Evolutionary conservation across 2,329 filamentous ascomycete species (phyloP), one percentile per base, ranked within the genome.

Genomic region (Penicillium rolfsii): DNA sequence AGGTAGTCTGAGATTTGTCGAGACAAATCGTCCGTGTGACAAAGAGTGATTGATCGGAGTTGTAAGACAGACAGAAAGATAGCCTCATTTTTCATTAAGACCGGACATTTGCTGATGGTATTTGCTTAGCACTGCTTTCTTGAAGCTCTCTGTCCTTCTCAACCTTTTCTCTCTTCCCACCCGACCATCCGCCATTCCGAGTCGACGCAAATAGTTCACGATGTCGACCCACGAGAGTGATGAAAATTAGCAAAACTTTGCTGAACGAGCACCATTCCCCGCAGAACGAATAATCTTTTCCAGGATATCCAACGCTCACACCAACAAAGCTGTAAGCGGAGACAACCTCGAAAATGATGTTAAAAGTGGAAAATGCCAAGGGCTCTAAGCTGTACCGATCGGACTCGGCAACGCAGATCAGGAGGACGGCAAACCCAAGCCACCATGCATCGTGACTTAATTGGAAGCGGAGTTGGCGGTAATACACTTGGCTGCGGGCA

Each of bases 361-460:
- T 87, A 71, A 88, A 88, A 3, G 86, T 82, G 26, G 83, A 84
- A 71, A 82, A 88, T 6, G 65, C 36, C 73, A 82, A 72, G 0
- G 85, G 84, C 52, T 86, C 80, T 4, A 71, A 68, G 1, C 81
- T 74, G 54, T 85, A 86, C 56, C 85, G 81, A 4, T 76, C 73
- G 0, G 83, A 84, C 72, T 90, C 87, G 52, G 87, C 85, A 35
- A 85, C 81, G 57, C 81, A 80, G 57, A 90, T 87, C 26, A 86
- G 70, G 54, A 89, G 79, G n/a, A 88, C 80, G 4, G 85, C 84
- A 0, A 88, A 72, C 3, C 85, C 82, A 14, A 90, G 83, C 77
- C 83, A 86, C 87, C 87, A 89, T 14, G 89, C 77, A 67, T 90
- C 88, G 70, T 89, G 85, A 28, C 85, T 83, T 4, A 90, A 80